Percentiles rank a stretch among this genome's conserved stretches.
phyloP scores from a whole-genome alignment of 208 protist genomes.

The Leishmania major region DNA sequence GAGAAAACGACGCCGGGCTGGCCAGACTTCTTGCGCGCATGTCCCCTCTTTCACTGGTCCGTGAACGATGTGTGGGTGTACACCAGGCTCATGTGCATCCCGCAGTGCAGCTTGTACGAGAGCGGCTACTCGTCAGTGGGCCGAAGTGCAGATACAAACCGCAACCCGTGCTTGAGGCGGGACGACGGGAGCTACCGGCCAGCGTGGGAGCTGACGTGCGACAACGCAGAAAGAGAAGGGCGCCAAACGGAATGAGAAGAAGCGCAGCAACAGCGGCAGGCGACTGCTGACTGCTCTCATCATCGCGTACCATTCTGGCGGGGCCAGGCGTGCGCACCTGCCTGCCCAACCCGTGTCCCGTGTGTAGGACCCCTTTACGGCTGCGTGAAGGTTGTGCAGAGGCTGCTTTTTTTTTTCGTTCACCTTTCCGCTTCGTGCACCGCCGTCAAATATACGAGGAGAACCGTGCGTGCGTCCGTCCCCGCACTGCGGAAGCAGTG shows the following conservation, averaged over 20 bases:
- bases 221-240: slow-evolving; percentile 48
- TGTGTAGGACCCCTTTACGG: not conserved
- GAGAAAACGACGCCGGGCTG: slow-evolving; percentile 78
- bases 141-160: slow-evolving; percentile 36
- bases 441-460: not conserved
- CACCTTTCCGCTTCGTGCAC: not conserved
- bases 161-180: slow-evolving; percentile 56
- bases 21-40: slow-evolving; percentile 85
- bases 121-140: slow-evolving; percentile 91
- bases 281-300: not conserved
- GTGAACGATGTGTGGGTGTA: slow-evolving; percentile 86
- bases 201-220: slow-evolving; percentile 61
- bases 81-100: slow-evolving; percentile 53
- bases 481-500: not conserved
- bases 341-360: not conserved
- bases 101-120: slow-evolving; percentile 88
- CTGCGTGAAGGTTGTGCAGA: not conserved
- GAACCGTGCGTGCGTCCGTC: not conserved
- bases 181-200: slow-evolving; percentile 70
- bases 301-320: not conserved
- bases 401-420: not conserved
- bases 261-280: not conserved
- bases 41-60: slow-evolving; percentile 85
- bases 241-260: not conserved
- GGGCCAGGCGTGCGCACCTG: not conserved